Base-by-base conservation (phyloP, 2,329 filamentous ascomycete genomes). In the Capronia coronata region DNA sequence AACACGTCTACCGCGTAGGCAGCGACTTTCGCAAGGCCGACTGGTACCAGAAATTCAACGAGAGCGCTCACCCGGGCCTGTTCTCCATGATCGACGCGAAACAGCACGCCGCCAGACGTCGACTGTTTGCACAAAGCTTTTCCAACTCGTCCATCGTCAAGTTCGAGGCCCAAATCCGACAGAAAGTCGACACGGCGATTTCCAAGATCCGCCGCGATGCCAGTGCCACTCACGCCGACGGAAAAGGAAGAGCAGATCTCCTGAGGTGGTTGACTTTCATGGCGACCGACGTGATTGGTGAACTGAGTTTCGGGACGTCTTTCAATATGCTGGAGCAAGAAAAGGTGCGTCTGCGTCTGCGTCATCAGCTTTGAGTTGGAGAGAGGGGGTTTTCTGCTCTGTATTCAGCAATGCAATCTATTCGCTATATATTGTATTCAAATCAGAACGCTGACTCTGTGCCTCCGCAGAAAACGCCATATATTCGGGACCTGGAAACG, bases 201-300 rank as follows among this genome's bases (percentile, higher is more conserved):
- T n/a, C n/a, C n/a, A n/a, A n/a, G n/a, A n/a, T n/a, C n/a, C n/a
- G n/a, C n/a, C n/a, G n/a, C n/a, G n/a, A n/a, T n/a, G n/a, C n/a
- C n/a, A n/a, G n/a, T n/a, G n/a, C n/a, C n/a, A n/a, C n/a, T n/a
- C n/a, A n/a, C n/a, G n/a, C n/a, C n/a, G n/a, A n/a, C n/a, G n/a
- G n/a, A n/a, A n/a, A n/a, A n/a, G n/a, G n/a, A n/a, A n/a, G n/a
- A n/a, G 23, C 10, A 49, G 75, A 81, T 51, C 62, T 79, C 0
- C 67, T 70, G 39, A 77, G 77, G 48, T 80, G 76, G 76, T 75
- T 68, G 64, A 60, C 71, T 4, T 77, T 76, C 45, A 71, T 78
- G 67, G 63, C 75, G 0, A 77, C 75, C 0, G 78, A 81, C 57
- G 63, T 77, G 1, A 75, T 79, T 43, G 75, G 71, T 0, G 69